Evolutionary conservation across 1,284 basidiomycete species (phyloP).

Genomic region (Exobasidium rhododendri): DNA sequence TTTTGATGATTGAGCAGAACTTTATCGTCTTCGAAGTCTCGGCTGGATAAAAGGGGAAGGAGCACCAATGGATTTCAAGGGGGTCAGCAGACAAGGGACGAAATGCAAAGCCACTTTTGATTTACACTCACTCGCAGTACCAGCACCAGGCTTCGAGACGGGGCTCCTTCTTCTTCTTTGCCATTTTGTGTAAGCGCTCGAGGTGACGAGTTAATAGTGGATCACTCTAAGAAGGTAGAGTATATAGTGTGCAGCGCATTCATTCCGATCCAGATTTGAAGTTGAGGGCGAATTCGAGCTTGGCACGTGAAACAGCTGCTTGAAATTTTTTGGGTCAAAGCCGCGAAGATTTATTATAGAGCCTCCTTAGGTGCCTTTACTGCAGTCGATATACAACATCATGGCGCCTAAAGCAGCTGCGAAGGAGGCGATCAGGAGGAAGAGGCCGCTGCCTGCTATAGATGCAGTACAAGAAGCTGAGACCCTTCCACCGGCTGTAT

Average conservation of each 20-base stretch:
- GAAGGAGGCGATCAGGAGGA: not conserved
- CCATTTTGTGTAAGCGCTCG: constrained; percentile 31
- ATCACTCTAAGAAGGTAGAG: no score
- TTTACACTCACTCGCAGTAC: constrained; percentile 92
- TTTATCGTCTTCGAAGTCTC: constrained; percentile 54
- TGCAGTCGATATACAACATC: no score
- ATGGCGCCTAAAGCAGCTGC: not conserved
- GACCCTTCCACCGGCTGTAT: not conserved
- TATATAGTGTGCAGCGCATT: no score
- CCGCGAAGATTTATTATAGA: not conserved
- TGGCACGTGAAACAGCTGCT: not conserved
- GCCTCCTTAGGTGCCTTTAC: not conserved
- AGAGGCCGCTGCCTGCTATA: constrained; percentile 3
- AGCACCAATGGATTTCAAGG: not conserved
- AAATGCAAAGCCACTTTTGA: no score
- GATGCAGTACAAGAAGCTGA: not conserved
- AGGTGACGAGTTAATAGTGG: not conserved
- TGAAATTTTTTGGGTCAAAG: not conserved
- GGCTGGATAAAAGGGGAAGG: constrained; percentile 21
- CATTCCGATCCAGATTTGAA: no score
- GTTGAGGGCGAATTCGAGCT: no score
- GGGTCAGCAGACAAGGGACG: not conserved
- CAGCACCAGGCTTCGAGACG: constrained; percentile 75
- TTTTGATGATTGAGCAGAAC: constrained; percentile 99
- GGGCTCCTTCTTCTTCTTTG: constrained; percentile 53